Evolutionary conservation across 1,139 yeast species (phyloP).

Genomic region (Taphrina flavorubra): DNA sequence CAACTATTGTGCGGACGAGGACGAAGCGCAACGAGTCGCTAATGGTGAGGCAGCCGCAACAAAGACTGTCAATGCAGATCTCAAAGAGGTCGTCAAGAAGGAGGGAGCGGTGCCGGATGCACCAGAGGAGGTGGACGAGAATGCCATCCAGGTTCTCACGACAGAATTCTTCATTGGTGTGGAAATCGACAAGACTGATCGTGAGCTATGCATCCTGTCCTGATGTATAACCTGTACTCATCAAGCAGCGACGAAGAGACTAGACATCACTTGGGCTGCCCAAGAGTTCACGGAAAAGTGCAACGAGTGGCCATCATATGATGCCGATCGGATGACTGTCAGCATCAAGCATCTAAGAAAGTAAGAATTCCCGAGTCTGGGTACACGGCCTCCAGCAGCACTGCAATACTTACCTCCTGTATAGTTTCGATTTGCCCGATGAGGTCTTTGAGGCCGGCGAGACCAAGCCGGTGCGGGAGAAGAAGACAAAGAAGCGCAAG

Average conservation of each 20-base stretch:
- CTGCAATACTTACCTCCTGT: neutral
- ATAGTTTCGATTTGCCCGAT: conserved; percentile 73
- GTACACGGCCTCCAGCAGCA: neutral
- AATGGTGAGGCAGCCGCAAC: conserved; percentile 60
- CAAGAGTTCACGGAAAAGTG: conserved; percentile 83
- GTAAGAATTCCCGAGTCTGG: conserved; percentile 45
- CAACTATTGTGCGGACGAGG: conserved; percentile 61
- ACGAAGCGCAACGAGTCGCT: conserved; percentile 62
- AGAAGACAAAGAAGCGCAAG: conserved; percentile 39
- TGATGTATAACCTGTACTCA: neutral
- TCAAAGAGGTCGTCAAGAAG: conserved; percentile 51
- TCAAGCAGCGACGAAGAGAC: conserved; percentile 55
- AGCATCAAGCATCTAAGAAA: conserved; percentile 78
- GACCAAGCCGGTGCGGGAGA: conserved; percentile 51
- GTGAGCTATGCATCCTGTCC: conserved; percentile 1
- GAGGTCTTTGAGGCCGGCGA: conserved; percentile 86
- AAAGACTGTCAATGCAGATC: conserved; percentile 55
- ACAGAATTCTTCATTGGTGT: conserved; percentile 83
- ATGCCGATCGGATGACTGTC: conserved; percentile 63
- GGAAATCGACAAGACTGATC: conserved; percentile 62
- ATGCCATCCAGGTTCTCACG: conserved; percentile 60
- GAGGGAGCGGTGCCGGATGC: conserved; percentile 48
- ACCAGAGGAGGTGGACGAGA: conserved; percentile 46
- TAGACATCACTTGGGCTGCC: conserved; percentile 91
- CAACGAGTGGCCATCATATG: conserved; percentile 70